Conservation (phyloP, 2,329 filamentous ascomycete genomes). For the Aspergillus carbonarius region DNA sequence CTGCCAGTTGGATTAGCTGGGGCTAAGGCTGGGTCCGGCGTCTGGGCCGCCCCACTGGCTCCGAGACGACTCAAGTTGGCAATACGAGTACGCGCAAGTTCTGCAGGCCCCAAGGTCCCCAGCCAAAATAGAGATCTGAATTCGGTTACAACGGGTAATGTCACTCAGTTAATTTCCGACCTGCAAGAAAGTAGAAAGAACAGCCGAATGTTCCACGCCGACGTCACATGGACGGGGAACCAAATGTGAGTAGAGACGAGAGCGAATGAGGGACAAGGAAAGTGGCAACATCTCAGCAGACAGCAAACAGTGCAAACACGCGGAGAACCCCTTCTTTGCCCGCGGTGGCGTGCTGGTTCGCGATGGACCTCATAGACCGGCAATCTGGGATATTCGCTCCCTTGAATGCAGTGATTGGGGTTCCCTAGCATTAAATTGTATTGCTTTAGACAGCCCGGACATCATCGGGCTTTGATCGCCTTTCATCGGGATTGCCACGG, state of each 20-base stretch:
- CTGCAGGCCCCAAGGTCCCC: not conserved
- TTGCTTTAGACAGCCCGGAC: not conserved
- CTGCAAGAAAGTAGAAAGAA: too few relatives aligned
- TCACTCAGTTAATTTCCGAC: not conserved
- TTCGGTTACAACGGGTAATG: not conserved
- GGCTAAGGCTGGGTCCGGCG: conserved; percentile 10
- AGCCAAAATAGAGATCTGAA: not conserved
- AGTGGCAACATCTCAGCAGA: not conserved
- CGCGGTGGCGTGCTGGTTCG: not conserved
- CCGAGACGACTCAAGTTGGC: not conserved
- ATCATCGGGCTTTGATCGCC: too few relatives aligned
- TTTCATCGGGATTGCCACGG: not conserved
- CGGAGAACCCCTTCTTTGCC: not conserved
- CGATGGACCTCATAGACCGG: not conserved
- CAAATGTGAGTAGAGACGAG: not conserved
- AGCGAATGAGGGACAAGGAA: not conserved
- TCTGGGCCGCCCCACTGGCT: conserved; percentile 15
- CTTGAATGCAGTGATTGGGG: not conserved
- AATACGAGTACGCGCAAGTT: not conserved
- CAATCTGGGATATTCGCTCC: not conserved
- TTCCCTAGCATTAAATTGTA: not conserved
- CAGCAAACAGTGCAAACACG: conserved; percentile 30
- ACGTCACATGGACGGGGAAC: too few relatives aligned
- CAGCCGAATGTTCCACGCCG: too few relatives aligned
- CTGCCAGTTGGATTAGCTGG: conserved; percentile 2